A percentile compares a stretch with the other conserved stretches of the same genome.
These are phyloP conservation scores for Trichoderma asperelloides DNA, from an alignment of 495 filamentous ascomycete genomes.

Conservation along the genomic window DNA sequence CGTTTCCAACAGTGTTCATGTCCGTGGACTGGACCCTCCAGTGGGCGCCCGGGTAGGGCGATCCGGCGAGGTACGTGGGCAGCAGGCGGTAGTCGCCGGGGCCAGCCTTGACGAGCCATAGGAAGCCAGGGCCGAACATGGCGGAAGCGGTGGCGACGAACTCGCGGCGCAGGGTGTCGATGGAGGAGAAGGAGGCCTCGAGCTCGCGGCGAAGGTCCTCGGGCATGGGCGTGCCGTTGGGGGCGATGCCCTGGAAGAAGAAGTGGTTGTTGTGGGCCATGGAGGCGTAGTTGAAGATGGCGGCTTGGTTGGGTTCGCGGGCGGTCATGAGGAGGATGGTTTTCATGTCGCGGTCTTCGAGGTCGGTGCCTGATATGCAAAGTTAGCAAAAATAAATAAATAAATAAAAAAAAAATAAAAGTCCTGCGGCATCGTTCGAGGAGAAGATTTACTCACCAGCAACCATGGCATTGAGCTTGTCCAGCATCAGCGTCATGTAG, in stretches of 20 bases:
- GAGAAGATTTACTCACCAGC: conserved; percentile 49
- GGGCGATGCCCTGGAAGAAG: conserved; percentile 65
- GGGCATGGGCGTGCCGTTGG: conserved; percentile 27
- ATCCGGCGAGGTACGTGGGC: conserved; percentile 83
- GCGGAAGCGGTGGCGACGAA: conserved; percentile 71
- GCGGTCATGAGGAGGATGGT: conserved; percentile 67
- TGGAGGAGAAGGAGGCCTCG: conserved; percentile 60
- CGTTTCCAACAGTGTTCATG: conserved; percentile 55
- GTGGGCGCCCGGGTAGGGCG: conserved; percentile 76
- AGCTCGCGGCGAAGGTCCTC: conserved; percentile 31
- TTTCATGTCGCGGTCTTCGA: conserved; percentile 48
- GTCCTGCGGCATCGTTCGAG: neutral
- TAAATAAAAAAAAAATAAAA: too few species aligned
- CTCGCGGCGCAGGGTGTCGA: conserved; percentile 69
- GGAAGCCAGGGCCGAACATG: conserved; percentile 96
- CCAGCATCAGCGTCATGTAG: conserved; percentile 64
- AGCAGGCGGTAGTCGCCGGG: conserved; percentile 58
- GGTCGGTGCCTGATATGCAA: conserved; percentile 41
- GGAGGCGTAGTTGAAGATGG: conserved; percentile 87
- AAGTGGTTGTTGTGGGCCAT: conserved; percentile 96
- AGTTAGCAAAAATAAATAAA: conserved; percentile 2
- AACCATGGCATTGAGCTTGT: conserved; percentile 65
- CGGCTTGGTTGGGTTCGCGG: conserved; percentile 64
- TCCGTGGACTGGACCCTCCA: conserved; percentile 71
- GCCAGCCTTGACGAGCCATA: conserved; percentile 70